These are phyloP conservation scores for Cladorrhinum sp. DNA, from an alignment of 2,329 filamentous ascomycete species.

Conservation along the genomic window DNA sequence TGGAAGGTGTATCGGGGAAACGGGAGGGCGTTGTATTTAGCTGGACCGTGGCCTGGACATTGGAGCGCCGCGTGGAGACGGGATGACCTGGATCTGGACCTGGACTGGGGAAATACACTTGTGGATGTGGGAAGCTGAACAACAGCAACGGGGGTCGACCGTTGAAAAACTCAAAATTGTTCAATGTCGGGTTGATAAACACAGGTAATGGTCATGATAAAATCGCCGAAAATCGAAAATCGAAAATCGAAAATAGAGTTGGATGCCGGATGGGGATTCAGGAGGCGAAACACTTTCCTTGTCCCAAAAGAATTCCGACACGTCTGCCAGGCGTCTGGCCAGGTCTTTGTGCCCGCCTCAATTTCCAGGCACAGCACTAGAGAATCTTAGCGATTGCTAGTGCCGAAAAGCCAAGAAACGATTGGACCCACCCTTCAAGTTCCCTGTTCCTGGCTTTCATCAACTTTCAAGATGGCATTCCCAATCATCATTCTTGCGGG, in stretches of 20 bases:
- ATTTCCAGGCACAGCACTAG: conserved; percentile 14
- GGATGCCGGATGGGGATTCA: no score
- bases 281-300: conserved; percentile 18
- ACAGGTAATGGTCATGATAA: conserved; percentile 7
- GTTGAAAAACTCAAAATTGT: no score
- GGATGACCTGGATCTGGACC: background rate
- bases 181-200: no score
- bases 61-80: conserved; percentile 7
- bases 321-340: conserved; percentile 18
- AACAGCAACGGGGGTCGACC: no score
- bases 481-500: background rate
- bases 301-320: conserved; percentile 19
- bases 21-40: conserved; percentile 2
- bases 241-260: no score
- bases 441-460: background rate
- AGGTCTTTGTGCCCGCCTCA: conserved; percentile 17
- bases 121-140: background rate
- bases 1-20: background rate
- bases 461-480: background rate
- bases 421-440: background rate
- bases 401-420: conserved; percentile 1
- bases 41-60: conserved; percentile 14
- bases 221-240: background rate
- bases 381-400: background rate
- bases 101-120: background rate